Base-by-base conservation (phyloP, 2,329 filamentous ascomycete genomes). In the Macrophomina phaseolina region DNA sequence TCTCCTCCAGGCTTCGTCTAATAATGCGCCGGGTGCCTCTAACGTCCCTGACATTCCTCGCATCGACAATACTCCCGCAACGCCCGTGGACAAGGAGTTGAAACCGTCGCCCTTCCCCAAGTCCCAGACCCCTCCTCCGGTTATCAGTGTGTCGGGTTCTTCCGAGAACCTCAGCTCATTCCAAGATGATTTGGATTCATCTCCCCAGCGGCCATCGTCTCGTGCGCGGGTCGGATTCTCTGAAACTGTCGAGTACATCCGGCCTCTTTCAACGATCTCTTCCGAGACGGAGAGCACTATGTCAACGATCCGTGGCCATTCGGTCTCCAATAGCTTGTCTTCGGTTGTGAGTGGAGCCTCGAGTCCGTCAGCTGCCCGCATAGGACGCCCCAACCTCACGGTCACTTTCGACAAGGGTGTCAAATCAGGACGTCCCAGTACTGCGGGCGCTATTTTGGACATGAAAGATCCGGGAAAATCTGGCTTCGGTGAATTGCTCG, bases 201-300 rank as follows among this genome's bases (percentile, higher is more conserved):
- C 73, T 69, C 74, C 73, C 66, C 75, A 62, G 66, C 75, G 76
- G 68, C 77, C 77, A 53, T 76, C 74, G 77, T 83, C 85, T 4
- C 86, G 89, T 68, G 86, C 89, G 49, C 85, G 91, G 12, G 93
- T 97, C 53, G 91, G 91, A 0, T 97, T 97, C 74, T 93, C 91
- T 0, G 93, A 96, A 69, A 91, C 88, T 11, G 84, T 96, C 34
- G 92, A 96, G 76, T 93, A 91, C 69, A 94, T 94, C 71, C 87
- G 92, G 11, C 93, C 94, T 0, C 80, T 96, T 18, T 97, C 94
- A 1, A 83, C 94, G 23, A 89, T 96, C 14, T 97, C 93, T 1
- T 94, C 89, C 23, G 93, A 95, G 75, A 93, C 92, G 0, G 90
- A 92, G 53, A 93, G 90, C 74, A 95, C 91, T 2, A 81, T 88